Conservation (phyloP, 2,329 filamentous ascomycete species). For the Penicillium thymicola region DNA sequence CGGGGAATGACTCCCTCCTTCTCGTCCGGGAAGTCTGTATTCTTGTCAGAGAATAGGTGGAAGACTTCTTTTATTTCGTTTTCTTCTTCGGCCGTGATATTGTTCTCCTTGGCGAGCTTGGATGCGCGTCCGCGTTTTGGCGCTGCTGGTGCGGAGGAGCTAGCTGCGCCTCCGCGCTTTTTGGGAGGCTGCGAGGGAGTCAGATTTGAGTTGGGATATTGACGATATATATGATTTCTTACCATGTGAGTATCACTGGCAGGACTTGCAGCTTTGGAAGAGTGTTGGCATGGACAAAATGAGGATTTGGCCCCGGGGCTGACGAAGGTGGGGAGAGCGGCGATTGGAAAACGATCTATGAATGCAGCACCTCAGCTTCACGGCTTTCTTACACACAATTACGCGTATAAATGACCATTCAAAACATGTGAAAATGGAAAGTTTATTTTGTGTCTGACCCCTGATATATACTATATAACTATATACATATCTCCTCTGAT, state of each 20-base stretch:
- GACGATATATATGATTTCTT: neutral
- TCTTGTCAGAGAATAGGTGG: constrained; percentile 63
- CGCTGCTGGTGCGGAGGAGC: constrained; percentile 29
- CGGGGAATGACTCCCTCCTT: constrained; percentile 68
- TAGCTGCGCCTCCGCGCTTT: constrained; percentile 32
- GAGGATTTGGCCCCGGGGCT: neutral
- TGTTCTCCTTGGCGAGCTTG: constrained; percentile 88
- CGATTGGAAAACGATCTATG: constrained; percentile 3
- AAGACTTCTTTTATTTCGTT: constrained; percentile 89
- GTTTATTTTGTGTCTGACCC: too few species aligned
- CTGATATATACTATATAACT: too few species aligned
- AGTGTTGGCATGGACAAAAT: neutral
- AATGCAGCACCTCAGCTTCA: neutral
- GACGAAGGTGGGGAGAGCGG: constrained; percentile 2
- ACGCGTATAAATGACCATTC: neutral
- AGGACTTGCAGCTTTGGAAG: neutral
- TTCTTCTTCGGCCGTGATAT: constrained; percentile 79
- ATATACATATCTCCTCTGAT: neutral
- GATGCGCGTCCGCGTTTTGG: constrained; percentile 60
- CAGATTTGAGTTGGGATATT: neutral
- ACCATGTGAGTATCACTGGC: neutral
- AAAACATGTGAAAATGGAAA: neutral
- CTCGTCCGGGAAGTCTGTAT: constrained; percentile 65
- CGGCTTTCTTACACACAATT: neutral
- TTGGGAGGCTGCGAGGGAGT: constrained; percentile 33